Base-by-base conservation (phyloP, 2,329 filamentous ascomycete genomes). In the Aschersonia sp. region DNA sequence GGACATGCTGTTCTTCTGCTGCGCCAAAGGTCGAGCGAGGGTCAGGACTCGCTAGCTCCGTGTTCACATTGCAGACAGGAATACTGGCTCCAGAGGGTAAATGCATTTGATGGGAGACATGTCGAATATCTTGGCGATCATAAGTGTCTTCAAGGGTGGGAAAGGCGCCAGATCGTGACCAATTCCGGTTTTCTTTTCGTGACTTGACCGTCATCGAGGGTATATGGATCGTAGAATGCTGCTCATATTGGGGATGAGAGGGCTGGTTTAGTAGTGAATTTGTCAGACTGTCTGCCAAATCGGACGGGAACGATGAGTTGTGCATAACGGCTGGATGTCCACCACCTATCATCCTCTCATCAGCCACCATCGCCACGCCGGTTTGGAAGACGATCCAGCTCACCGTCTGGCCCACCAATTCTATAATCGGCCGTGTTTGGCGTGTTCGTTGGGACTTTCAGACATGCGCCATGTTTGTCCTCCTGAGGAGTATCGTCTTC, bases 221-320 rank as follows among this genome's bases (percentile, higher is more conserved):
- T 1, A 58, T 50, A 4, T 54, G 50, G 42, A 60, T 56, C n/a
- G 53, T 55, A 12, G 61, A 52, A 8, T 59, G 54, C 11, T 62
- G 62, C 5, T 60, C 49, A 4, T 65, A 60, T 3, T 68, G 55
- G 0, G 68, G 63, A 22, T 22, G 2, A 32, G 64, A 57, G 9
- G 70, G 67, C 46, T 75, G 71, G 45, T 71, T 72, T 31, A 75
- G 60, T 40, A 76, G 57, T 0, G 71, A 73, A 47, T 68, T 64
- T 0, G 69, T 69, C 46, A 75, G 58, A n/a, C 67, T 64, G 5
- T 62, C 61, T 5, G 68, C 64, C 5, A 72, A 56, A 35, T 68
- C 66, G 2, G 61, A 48, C 2, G 60, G 53, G 4, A 62, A 48
- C 5, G 46, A 46, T 22, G 50, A 40, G 22, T 49, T 47, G 32